Evolutionary conservation across 208 protist genomes (phyloP).

Genomic region (Wallacemonas sp.): DNA sequence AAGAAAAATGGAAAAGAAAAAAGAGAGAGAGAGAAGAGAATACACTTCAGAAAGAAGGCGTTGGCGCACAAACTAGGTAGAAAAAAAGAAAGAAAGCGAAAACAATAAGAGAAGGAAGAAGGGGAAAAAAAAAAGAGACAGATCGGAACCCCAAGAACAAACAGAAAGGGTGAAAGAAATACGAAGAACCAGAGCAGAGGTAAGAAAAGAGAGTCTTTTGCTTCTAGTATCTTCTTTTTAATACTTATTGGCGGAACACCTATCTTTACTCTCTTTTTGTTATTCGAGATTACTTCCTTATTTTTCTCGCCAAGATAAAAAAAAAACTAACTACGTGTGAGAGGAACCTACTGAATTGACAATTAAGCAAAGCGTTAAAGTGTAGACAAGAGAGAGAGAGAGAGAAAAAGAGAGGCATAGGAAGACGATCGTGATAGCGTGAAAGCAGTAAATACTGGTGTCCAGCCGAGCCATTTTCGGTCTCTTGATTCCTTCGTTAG

Average conservation of each 20-base stretch:
- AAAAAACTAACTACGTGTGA: no score
- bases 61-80: not conserved
- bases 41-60: not conserved
- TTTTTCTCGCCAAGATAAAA: conserved; percentile 9
- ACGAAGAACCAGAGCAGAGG: not conserved
- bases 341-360: no score
- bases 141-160: not conserved
- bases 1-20: conserved; percentile 11
- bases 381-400: conserved; percentile 6
- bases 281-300: no score
- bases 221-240: no score
- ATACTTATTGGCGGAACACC: no score
- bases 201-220: not conserved
- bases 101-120: conserved; percentile 6
- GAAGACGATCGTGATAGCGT: not conserved
- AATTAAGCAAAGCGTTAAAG: conserved; percentile 13
- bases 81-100: conserved; percentile 9
- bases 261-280: no score
- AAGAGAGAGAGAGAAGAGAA: conserved; percentile 11
- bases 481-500: no score
- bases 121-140: not conserved
- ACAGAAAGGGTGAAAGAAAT: not conserved
- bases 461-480: no score
- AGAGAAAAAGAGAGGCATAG: conserved; percentile 7
- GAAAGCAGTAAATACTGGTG: no score